Conservation (phyloP, 2,329 filamentous ascomycete genomes). For the Alternaria angustiovoidea region DNA sequence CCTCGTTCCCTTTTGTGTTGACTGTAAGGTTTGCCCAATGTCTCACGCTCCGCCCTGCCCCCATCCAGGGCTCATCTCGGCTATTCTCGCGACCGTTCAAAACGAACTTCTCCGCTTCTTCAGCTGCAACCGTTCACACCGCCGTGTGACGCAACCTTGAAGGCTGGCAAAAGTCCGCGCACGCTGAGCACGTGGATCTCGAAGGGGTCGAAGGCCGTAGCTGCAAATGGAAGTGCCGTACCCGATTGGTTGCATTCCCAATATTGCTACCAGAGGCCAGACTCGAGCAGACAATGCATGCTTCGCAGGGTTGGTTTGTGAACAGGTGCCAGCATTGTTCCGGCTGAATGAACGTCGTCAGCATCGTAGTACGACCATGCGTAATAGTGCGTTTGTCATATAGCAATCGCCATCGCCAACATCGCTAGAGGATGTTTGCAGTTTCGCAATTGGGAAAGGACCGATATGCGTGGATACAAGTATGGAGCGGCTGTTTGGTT, state of each 20-base stretch:
- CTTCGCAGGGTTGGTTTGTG: not conserved
- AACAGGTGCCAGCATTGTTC: not conserved
- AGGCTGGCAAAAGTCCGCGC: conserved; percentile 6
- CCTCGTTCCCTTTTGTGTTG: conserved; percentile 21
- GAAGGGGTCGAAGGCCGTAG: conserved; percentile 8
- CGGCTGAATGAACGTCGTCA: conserved; percentile 3
- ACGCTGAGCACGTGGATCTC: conserved; percentile 11
- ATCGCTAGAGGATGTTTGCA: not conserved
- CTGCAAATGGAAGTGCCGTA: conserved; percentile 5
- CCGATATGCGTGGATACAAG: conserved; percentile 1
- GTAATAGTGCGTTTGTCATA: conserved; percentile 5
- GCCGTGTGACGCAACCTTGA: conserved; percentile 24
- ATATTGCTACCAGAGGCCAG: not conserved
- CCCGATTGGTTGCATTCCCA: conserved; percentile 22
- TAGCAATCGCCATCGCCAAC: conserved; percentile 1
- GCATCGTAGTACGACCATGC: not conserved
- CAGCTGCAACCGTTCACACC: conserved; percentile 29
- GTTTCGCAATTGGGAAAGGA: conserved; percentile 1
- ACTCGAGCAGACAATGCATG: not conserved
- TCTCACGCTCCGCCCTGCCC: conserved; percentile 23
- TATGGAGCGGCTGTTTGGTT: conserved; percentile 4
- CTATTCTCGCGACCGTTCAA: conserved; percentile 33
- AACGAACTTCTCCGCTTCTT: conserved; percentile 24
- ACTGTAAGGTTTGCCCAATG: conserved; percentile 19
- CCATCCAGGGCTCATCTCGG: conserved; percentile 32